A percentile compares a stretch with the other conserved stretches of the same genome.
Conservation (phyloP, 2,329 filamentous ascomycete species). For the Cyclaneusma minus region DNA sequence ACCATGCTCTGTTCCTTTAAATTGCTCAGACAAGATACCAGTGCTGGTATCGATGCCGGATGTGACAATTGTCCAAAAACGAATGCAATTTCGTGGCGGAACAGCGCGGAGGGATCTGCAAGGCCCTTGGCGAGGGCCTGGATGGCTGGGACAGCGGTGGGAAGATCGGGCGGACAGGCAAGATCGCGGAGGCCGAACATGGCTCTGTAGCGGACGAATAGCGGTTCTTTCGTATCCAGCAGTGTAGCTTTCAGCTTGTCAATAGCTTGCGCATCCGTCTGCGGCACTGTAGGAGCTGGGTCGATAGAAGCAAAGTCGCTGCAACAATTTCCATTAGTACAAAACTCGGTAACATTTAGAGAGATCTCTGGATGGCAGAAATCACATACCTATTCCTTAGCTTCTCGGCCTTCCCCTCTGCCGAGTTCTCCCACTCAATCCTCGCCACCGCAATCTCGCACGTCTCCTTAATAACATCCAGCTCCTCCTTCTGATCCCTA, state of each 20-base stretch:
- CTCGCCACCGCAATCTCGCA: slow-evolving; percentile 93
- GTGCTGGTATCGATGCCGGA: slow-evolving; percentile 86
- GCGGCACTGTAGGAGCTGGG: slow-evolving; percentile 75
- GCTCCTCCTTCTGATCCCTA: slow-evolving; percentile 61
- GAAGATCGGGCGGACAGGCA: slow-evolving; percentile 79
- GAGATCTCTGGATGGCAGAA: too few relatives aligned
- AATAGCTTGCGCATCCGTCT: slow-evolving; percentile 46
- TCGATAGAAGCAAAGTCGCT: slow-evolving; percentile 95
- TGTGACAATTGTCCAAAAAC: slow-evolving; percentile 95
- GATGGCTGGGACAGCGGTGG: slow-evolving; percentile 78
- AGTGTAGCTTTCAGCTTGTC: slow-evolving; percentile 60
- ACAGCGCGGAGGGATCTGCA: slow-evolving; percentile 73
- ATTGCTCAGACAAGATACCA: slow-evolving; percentile 65
- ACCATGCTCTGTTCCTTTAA: slow-evolving; percentile 86
- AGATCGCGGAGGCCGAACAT: slow-evolving; percentile 97
- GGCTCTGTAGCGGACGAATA: slow-evolving; percentile 89
- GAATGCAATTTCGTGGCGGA: slow-evolving; percentile 95
- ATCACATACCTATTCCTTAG: slow-evolving; percentile 58
- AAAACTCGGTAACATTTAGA: slow-evolving; percentile 1
- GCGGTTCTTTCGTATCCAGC: slow-evolving; percentile 61
- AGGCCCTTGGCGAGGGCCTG: slow-evolving; percentile 76
- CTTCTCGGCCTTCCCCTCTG: slow-evolving; percentile 56
- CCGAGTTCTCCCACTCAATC: slow-evolving; percentile 82
- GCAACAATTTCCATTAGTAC: slow-evolving; percentile 8
- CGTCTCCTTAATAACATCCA: slow-evolving; percentile 76